phyloP scores from a whole-genome alignment of 176 grass and related monocot species.

The Oryza meyeriana region DNA sequence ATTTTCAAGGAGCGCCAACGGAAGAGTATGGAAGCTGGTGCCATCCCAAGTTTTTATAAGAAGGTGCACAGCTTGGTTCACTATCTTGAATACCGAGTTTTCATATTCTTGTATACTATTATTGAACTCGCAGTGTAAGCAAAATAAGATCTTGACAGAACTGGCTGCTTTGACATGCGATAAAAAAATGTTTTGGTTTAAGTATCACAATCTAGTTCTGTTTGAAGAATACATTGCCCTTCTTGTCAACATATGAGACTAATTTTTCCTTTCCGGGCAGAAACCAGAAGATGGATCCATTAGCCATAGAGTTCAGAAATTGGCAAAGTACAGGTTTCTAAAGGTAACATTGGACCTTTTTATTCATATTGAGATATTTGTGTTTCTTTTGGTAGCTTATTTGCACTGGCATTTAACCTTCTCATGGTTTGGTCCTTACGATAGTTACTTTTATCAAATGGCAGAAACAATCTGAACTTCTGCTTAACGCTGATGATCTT shows the following conservation, averaged over 20 bases:
- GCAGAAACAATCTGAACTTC: constrained; percentile 98
- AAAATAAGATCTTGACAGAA: background rate
- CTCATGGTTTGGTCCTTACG: constrained; percentile 11
- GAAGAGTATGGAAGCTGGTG: constrained; percentile 90
- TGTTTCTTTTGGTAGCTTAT: background rate
- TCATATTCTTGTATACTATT: background rate
- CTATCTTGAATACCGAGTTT: background rate
- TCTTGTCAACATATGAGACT: background rate
- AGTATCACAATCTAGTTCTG: background rate
- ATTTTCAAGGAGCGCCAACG: constrained; percentile 96
- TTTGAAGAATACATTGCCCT: background rate
- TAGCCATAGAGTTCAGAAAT: constrained; percentile 92
- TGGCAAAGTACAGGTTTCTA: constrained; percentile 94
- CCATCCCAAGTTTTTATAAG: constrained; percentile 98
- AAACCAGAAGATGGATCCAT: constrained; percentile 99
- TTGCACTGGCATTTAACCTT: background rate
- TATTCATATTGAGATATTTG: background rate
- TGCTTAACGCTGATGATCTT: constrained; percentile 97
- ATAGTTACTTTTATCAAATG: constrained; percentile 25
- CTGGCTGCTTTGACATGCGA: background rate
- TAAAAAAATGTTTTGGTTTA: background rate
- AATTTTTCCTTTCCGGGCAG: constrained; percentile 37
- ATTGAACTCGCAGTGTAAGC: background rate
- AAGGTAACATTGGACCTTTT: constrained; percentile 50
- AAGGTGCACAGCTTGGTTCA: constrained; percentile 54